A percentile compares a stretch with the other conserved stretches of the same genome.
Conservation (phyloP, 768 basidiomycete species). For the Naematelia aurantialba region DNA sequence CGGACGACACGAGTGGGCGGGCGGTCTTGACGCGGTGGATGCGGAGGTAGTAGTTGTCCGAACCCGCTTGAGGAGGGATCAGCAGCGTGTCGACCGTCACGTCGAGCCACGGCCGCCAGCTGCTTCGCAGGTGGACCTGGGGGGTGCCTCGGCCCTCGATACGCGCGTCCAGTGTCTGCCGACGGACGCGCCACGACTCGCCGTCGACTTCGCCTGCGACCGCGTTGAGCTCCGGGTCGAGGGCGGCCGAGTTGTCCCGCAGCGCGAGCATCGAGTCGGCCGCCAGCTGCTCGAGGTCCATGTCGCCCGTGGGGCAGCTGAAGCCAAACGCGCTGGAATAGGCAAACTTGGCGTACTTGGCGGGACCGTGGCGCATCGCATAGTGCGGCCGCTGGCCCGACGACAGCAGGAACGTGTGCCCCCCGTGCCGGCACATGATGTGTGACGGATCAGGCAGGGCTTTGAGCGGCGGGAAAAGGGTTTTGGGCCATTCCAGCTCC, state of each 20-base stretch:
- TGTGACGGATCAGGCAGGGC: slow-evolving; percentile 64
- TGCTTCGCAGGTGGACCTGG: slow-evolving; percentile 59
- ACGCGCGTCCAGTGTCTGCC: slow-evolving; percentile 61
- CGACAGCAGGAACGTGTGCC: slow-evolving; percentile 68
- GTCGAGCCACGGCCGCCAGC: slow-evolving; percentile 73
- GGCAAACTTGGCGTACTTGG: slow-evolving; percentile 73
- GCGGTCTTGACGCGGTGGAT: slow-evolving; percentile 59
- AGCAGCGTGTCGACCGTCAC: slow-evolving; percentile 73
- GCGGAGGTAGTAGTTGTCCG: slow-evolving; percentile 67
- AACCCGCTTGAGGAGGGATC: slow-evolving; percentile 59
- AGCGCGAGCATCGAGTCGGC: slow-evolving; percentile 69
- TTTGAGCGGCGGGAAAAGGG: slow-evolving; percentile 56
- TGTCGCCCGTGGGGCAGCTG: slow-evolving; percentile 65
- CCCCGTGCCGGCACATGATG: slow-evolving; percentile 59
- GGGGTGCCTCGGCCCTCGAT: slow-evolving; percentile 52
- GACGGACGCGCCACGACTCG: slow-evolving; percentile 68
- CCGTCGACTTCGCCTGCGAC: slow-evolving; percentile 53
- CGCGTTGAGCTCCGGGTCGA: too few relatives aligned
- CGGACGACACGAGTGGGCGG: slow-evolving; percentile 59
- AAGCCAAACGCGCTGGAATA: slow-evolving; percentile 77
- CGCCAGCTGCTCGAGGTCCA: slow-evolving; percentile 67
- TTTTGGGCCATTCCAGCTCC: slow-evolving; percentile 64
- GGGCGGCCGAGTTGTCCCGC: slow-evolving; percentile 57
- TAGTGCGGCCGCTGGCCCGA: slow-evolving; percentile 77
- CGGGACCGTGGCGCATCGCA: slow-evolving; percentile 70